phyloP scores from a whole-genome alignment of 192 early-diverging fungal species.

The Linnemannia zychae region DNA sequence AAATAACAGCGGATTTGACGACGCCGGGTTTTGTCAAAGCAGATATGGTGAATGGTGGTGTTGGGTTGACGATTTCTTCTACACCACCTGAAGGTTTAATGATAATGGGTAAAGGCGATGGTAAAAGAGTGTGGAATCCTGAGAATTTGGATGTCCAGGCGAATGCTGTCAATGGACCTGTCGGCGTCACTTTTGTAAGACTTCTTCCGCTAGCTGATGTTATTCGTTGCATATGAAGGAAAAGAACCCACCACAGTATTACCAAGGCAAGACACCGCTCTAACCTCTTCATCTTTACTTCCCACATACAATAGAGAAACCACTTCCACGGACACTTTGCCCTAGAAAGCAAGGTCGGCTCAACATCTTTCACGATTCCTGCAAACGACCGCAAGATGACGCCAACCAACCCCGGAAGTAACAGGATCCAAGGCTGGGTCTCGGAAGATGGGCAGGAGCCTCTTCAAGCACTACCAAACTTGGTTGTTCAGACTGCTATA shows the following conservation, averaged over 20 bases:
- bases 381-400: background rate
- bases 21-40: constrained; percentile 17
- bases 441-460: constrained; percentile 20
- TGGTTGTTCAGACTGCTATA: constrained; percentile 6
- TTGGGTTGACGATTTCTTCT: constrained; percentile 4
- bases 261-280: background rate
- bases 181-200: constrained; percentile 21
- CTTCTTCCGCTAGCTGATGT: background rate
- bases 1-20: background rate
- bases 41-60: constrained; percentile 11
- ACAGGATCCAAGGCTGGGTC: constrained; percentile 11
- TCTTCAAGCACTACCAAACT: background rate
- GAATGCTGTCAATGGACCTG: constrained; percentile 19
- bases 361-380: background rate
- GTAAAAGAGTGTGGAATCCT: background rate
- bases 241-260: background rate
- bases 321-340: constrained; percentile 22
- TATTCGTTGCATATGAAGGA: background rate
- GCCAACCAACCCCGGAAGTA: background rate
- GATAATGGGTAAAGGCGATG: too few relatives aligned
- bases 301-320: background rate
- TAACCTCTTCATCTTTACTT: background rate
- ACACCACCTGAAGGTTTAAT: background rate
- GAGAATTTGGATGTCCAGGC: constrained; percentile 5
- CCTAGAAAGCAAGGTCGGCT: background rate